These are phyloP conservation scores for Gnaphalium uliginosum DNA, from an alignment of 129 eudicot genomes.

Conservation along the genomic window DNA sequence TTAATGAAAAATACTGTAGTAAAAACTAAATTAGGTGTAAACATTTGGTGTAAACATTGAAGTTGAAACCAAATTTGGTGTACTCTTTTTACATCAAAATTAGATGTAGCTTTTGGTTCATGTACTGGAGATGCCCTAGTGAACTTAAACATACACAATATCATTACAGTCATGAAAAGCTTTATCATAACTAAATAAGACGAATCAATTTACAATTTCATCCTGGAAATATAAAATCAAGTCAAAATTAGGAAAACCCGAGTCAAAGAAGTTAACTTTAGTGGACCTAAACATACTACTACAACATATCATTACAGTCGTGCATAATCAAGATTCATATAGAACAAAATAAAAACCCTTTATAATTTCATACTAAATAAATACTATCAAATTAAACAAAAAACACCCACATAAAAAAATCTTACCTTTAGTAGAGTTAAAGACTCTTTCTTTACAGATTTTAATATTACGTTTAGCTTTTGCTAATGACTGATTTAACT, in stretches of 20 bases:
- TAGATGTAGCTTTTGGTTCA: background rate
- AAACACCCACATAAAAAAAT: no score
- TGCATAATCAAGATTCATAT: background rate
- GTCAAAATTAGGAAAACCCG: background rate
- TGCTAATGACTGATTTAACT: conserved; percentile 60
- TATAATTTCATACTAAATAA: background rate
- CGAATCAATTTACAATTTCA: background rate
- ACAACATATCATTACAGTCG: background rate
- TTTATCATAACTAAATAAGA: background rate
- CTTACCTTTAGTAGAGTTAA: conserved; percentile 55
- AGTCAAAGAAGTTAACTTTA: conserved; percentile 31
- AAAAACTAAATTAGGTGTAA: background rate
- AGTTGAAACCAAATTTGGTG: background rate
- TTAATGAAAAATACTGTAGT: background rate
- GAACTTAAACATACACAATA: background rate
- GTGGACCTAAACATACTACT: conserved; percentile 29
- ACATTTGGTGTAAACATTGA: no score
- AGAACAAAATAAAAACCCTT: background rate
- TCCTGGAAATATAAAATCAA: background rate
- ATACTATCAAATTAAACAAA: background rate
- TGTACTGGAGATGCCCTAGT: background rate
- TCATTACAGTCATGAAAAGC: background rate
- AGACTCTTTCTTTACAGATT: conserved; percentile 55
- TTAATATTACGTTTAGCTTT: conserved; percentile 67
- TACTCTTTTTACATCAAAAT: background rate